Percentiles rank a stretch among this genome's conserved stretches.
Evolutionary conservation across 768 basidiomycete genomes (phyloP).

Genomic region (Russula sp.): DNA sequence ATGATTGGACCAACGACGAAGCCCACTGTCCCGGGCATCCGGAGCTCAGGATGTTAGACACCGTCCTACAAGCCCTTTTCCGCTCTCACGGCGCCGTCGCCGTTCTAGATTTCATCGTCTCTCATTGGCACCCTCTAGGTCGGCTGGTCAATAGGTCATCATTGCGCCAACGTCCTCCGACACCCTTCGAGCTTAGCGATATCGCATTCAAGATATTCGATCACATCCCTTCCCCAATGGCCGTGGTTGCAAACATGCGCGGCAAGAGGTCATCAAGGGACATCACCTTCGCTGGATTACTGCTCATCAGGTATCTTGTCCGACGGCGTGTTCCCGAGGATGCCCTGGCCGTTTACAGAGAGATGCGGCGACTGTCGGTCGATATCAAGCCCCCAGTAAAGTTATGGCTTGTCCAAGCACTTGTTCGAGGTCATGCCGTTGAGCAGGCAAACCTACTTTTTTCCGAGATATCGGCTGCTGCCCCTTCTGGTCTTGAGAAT

Average conservation of each 20-base stretch:
- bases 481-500: constrained; percentile 13
- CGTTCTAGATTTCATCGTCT: constrained; percentile 14
- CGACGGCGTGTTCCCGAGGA: constrained; percentile 17
- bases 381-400: background rate
- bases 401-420: constrained; percentile 16
- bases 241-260: constrained; percentile 2
- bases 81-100: constrained; percentile 14
- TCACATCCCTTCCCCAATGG: constrained; percentile 8
- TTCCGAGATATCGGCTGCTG: constrained; percentile 25
- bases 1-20: background rate
- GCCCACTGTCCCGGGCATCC: background rate
- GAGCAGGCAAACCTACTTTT: constrained; percentile 41
- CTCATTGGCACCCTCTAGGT: constrained; percentile 12
- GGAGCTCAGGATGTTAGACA: constrained; percentile 10
- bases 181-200: background rate
- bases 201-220: constrained; percentile 12
- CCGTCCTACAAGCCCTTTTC: constrained; percentile 8
- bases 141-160: constrained; percentile 1
- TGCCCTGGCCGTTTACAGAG: constrained; percentile 17
- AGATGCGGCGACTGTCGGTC: constrained; percentile 13
- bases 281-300: background rate
- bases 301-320: constrained; percentile 15
- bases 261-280: background rate
- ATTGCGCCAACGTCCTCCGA: background rate
- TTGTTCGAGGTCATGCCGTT: constrained; percentile 25